Percentiles rank a stretch among this genome's conserved stretches.
Conservation (phyloP, 2,329 filamentous ascomycete species). For the Grosmannia huntii region DNA sequence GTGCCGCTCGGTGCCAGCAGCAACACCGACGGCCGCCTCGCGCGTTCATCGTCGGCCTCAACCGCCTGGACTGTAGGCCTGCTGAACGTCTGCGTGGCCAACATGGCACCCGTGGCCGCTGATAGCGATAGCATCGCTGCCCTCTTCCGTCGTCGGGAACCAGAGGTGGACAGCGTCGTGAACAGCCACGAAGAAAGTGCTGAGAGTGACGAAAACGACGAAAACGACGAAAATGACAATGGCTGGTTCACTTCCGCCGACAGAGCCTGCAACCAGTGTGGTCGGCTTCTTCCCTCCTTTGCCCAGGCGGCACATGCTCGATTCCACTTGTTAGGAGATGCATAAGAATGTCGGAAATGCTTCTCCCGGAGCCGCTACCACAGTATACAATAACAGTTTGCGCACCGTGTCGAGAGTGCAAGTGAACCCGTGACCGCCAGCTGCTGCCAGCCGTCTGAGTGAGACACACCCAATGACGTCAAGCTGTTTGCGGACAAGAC, state of each 20-base stretch:
- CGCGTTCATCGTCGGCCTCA: background rate
- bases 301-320: background rate
- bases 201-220: background rate
- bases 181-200: background rate
- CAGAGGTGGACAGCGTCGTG: background rate
- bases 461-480: too few species aligned
- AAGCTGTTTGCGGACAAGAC: too few species aligned
- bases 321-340: background rate
- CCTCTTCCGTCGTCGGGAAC: background rate
- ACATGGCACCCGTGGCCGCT: constrained; percentile 47
- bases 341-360: too few species aligned
- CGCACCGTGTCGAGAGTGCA: too few species aligned
- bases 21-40: constrained; percentile 9
- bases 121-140: background rate
- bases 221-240: background rate
- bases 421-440: too few species aligned
- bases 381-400: too few species aligned
- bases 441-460: too few species aligned
- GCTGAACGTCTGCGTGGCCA: constrained; percentile 75
- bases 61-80: constrained; percentile 62
- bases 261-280: background rate
- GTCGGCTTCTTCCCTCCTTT: background rate
- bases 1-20: constrained; percentile 7
- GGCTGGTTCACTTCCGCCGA: background rate
- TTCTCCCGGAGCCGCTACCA: too few species aligned